A percentile compares a stretch with the other conserved stretches of the same genome.
Conservation (phyloP, 371 early-diverging fungal genomes). For the Coemansia sp. region DNA sequence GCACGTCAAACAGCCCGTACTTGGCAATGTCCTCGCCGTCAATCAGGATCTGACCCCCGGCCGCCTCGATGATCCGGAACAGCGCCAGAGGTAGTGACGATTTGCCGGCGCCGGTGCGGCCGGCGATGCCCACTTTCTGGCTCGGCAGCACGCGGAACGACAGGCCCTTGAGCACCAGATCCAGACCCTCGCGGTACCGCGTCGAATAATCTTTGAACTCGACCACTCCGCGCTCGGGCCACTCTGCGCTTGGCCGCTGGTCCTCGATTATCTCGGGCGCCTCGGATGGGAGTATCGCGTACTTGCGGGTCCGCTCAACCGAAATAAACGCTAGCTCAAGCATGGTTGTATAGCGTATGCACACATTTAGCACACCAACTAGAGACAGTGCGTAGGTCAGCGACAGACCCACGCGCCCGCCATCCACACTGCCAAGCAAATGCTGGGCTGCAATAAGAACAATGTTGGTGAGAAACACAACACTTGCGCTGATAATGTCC, state of each 20-base stretch:
- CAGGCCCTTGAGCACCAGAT: slow-evolving; percentile 51
- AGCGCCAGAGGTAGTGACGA: slow-evolving; percentile 54
- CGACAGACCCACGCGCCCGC: slow-evolving; percentile 19
- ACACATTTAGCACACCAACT: slow-evolving; percentile 17
- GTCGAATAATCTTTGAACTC: slow-evolving; percentile 55
- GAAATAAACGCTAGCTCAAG: slow-evolving; percentile 50
- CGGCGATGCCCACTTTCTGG: slow-evolving; percentile 54
- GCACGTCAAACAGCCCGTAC: slow-evolving; percentile 53
- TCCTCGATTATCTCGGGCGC: slow-evolving; percentile 59
- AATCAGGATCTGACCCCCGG: slow-evolving; percentile 53
- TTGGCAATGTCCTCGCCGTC: slow-evolving; percentile 58
- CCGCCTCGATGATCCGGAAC: slow-evolving; percentile 58
- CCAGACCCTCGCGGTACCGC: slow-evolving; percentile 56
- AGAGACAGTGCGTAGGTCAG: slow-evolving; percentile 30
- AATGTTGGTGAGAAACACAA: slow-evolving; percentile 30
- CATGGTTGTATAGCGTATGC: slow-evolving; percentile 8
- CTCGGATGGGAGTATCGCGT: slow-evolving; percentile 47
- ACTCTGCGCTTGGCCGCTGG: slow-evolving; percentile 40
- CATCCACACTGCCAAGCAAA: background rate
- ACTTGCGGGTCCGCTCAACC: slow-evolving; percentile 48
- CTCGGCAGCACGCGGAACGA: slow-evolving; percentile 43
- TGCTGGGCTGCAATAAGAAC: slow-evolving; percentile 9
- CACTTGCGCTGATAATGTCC: slow-evolving; percentile 28
- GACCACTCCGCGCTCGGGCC: slow-evolving; percentile 61
- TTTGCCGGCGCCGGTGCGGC: slow-evolving; percentile 62